These are phyloP conservation scores for Nitzschia sp. DNA, from an alignment of 108 stramenopile genomes.

Conservation along the genomic window DNA sequence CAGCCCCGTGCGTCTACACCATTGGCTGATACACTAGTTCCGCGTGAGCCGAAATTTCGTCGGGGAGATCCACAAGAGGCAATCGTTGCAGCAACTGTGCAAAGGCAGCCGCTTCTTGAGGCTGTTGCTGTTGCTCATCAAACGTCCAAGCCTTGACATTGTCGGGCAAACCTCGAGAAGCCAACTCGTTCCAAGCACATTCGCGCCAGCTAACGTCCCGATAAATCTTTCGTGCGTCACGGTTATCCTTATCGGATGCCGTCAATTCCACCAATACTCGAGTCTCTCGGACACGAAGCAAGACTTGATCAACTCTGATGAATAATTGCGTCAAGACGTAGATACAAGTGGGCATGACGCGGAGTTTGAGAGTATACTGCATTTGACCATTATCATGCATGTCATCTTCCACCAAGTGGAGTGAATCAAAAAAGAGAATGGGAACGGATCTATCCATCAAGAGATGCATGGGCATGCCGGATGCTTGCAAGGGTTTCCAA, in stretches of 20 bases:
- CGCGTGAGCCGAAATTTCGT: slow-evolving; percentile 30
- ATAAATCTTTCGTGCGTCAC: slow-evolving; percentile 28
- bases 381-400: slow-evolving; percentile 83
- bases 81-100: slow-evolving; percentile 35
- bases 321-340: slow-evolving; percentile 62
- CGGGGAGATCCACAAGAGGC: slow-evolving; percentile 44
- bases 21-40: no score
- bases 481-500: slow-evolving; percentile 50
- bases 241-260: slow-evolving; percentile 54
- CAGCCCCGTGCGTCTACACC: no score
- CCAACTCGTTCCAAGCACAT: slow-evolving; percentile 63
- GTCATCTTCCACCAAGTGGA: slow-evolving; percentile 75
- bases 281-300: slow-evolving; percentile 66
- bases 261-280: slow-evolving; percentile 46
- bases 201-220: slow-evolving; percentile 81
- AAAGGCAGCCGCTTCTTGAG: slow-evolving; percentile 5
- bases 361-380: slow-evolving; percentile 58
- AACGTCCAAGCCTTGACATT: slow-evolving; percentile 55
- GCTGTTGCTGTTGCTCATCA: background rate
- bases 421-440: slow-evolving; percentile 73
- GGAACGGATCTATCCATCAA: slow-evolving; percentile 65
- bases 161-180: slow-evolving; percentile 42
- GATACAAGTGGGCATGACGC: slow-evolving; percentile 75
- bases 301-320: slow-evolving; percentile 66
- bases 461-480: slow-evolving; percentile 56